Percentiles rank a stretch among this genome's conserved stretches.
Conservation (phyloP, 1,139 yeast species). For the Blastobotrys aristatus region DNA sequence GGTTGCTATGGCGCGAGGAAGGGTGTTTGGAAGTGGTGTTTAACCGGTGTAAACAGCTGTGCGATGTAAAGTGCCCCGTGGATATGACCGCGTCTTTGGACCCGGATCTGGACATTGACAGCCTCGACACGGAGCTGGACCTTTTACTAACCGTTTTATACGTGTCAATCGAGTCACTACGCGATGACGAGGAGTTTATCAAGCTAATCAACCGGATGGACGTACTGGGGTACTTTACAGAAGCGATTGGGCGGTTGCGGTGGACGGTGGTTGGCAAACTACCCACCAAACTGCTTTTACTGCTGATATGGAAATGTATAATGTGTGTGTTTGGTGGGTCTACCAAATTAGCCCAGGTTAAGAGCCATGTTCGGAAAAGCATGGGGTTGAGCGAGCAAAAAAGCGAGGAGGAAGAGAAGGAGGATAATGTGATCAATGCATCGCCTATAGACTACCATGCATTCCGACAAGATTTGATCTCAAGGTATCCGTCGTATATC, state of each 20-base stretch:
- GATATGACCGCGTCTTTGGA: slow-evolving; percentile 14
- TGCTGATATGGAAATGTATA: slow-evolving; percentile 55
- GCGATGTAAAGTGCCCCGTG: slow-evolving; percentile 22
- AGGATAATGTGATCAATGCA: slow-evolving; percentile 39
- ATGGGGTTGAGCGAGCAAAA: slow-evolving; percentile 36
- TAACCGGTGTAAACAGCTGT: slow-evolving; percentile 16
- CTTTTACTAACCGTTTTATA: slow-evolving; percentile 52
- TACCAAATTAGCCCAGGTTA: slow-evolving; percentile 42
- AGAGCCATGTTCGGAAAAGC: slow-evolving; percentile 44
- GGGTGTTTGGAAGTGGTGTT: slow-evolving; percentile 22
- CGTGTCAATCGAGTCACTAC: slow-evolving; percentile 39
- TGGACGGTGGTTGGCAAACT: slow-evolving; percentile 40
- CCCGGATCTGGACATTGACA: slow-evolving; percentile 7
- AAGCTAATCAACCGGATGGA: slow-evolving; percentile 32
- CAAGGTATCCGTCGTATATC: slow-evolving; percentile 67
- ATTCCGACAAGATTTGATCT: slow-evolving; percentile 65
- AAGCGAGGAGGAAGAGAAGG: slow-evolving; percentile 18
- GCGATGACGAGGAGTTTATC: slow-evolving; percentile 28
- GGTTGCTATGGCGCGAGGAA: slow-evolving; percentile 23
- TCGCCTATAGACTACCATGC: slow-evolving; percentile 79
- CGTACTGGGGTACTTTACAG: slow-evolving; percentile 42
- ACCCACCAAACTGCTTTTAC: slow-evolving; percentile 44
- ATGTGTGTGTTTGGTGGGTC: slow-evolving; percentile 63
- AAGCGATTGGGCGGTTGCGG: slow-evolving; percentile 62
- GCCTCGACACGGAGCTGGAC: slow-evolving; percentile 33